Conservation (phyloP, 1,284 basidiomycete species). For the Puccinia coronata region DNA sequence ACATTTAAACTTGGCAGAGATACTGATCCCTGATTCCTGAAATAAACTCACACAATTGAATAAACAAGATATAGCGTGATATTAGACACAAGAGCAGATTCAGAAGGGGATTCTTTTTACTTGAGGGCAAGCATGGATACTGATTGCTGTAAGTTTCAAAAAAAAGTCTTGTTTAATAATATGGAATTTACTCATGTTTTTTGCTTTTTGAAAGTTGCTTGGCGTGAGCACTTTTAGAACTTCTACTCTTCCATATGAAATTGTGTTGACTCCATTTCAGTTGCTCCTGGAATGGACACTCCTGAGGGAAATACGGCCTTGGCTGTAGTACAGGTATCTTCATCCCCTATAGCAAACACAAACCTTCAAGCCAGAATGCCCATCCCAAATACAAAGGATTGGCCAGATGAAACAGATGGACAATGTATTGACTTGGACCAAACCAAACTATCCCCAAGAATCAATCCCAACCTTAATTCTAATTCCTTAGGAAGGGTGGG, state of each 20-base stretch:
- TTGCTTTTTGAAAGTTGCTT: neutral
- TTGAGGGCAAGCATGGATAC: constrained; percentile 55
- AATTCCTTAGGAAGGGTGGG: constrained; percentile 24
- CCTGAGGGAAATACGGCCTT: constrained; percentile 38
- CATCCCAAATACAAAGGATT: constrained; percentile 2
- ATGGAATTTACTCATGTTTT: neutral
- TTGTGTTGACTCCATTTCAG: neutral
- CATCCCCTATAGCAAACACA: neutral
- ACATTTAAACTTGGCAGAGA: neutral
- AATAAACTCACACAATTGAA: too few species aligned
- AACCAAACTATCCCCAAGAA: constrained; percentile 14
- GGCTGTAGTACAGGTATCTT: constrained; percentile 26
- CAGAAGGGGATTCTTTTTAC: constrained; percentile 55
- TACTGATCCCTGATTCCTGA: too few species aligned
- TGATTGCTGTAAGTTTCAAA: constrained; percentile 15
- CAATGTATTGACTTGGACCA: neutral
- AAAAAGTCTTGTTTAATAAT: too few species aligned
- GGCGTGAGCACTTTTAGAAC: constrained; percentile 17
- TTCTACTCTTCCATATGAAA: neutral
- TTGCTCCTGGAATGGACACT: constrained; percentile 44
- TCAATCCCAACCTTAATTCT: constrained; percentile 15
- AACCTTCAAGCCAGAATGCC: constrained; percentile 11
- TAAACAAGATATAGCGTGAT: constrained; percentile 55
- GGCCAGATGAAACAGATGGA: neutral
- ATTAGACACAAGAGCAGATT: constrained; percentile 55